Evolutionary conservation across 2,329 filamentous ascomycete species (phyloP).

Genomic region (Drechmeria coniospora): DNA sequence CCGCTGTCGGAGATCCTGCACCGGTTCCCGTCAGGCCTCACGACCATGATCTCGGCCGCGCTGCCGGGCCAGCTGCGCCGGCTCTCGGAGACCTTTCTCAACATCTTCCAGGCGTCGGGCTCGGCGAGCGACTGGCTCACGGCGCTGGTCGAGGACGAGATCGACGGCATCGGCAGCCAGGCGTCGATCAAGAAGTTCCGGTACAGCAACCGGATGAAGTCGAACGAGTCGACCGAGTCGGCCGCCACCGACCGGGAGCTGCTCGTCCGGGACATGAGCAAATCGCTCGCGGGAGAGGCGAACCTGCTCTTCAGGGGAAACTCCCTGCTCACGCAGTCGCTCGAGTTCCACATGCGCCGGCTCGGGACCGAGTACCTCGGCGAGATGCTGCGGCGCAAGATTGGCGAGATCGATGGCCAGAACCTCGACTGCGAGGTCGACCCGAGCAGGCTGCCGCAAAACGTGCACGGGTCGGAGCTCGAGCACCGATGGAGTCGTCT

Average conservation of each 20-base stretch:
- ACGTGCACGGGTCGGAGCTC: constrained; percentile 47
- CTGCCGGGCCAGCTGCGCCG: constrained; percentile 63
- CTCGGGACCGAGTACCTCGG: constrained; percentile 87
- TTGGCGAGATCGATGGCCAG: constrained; percentile 76
- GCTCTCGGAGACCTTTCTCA: constrained; percentile 74
- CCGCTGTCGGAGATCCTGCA: constrained; percentile 72
- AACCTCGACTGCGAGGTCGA: constrained; percentile 94
- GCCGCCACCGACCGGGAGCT: constrained; percentile 48
- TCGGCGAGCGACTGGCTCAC: constrained; percentile 79
- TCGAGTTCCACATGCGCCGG: constrained; percentile 92
- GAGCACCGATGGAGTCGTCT: constrained; percentile 72
- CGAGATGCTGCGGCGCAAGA: constrained; percentile 70
- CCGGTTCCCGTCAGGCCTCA: constrained; percentile 69
- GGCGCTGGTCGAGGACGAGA: constrained; percentile 88
- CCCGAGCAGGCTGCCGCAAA: constrained; percentile 50
- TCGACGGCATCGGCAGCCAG: constrained; percentile 81
- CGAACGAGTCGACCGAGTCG: constrained; percentile 51
- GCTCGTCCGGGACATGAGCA: constrained; percentile 62
- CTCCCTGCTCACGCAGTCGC: constrained; percentile 77
- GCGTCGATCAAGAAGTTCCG: constrained; percentile 57
- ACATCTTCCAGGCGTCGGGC: constrained; percentile 90
- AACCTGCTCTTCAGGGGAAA: constrained; percentile 94
- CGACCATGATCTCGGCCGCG: constrained; percentile 66
- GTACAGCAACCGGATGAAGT: constrained; percentile 55
- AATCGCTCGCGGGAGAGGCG: constrained; percentile 69